Evolutionary conservation across 2,329 filamentous ascomycete species (phyloP).

Genomic region (Fusarium circinatum): DNA sequence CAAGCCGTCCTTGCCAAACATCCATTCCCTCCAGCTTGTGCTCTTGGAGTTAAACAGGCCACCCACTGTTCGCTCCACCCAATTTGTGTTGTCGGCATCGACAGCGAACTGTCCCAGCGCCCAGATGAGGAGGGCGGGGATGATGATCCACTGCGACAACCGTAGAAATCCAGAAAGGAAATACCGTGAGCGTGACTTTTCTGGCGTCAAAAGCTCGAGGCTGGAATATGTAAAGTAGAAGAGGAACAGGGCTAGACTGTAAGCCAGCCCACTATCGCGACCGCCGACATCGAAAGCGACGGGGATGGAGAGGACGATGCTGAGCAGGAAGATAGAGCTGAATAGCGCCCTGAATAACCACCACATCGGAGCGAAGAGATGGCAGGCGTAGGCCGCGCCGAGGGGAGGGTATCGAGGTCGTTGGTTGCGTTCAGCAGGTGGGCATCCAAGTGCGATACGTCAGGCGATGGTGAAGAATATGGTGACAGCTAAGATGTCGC

Average conservation of each 20-base stretch:
- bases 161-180: constrained; percentile 75
- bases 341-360: constrained; percentile 82
- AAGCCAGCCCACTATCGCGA: constrained; percentile 91
- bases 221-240: constrained; percentile 93
- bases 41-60: constrained; percentile 70
- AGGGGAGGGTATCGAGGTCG: constrained; percentile 29
- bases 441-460: constrained; percentile 31
- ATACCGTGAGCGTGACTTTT: constrained; percentile 78
- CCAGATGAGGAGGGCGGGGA: constrained; percentile 92
- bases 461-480: constrained; percentile 14
- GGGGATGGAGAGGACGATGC: constrained; percentile 94
- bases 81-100: constrained; percentile 79
- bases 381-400: constrained; percentile 45
- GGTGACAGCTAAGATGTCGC: constrained; percentile 20
- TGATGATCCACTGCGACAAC: constrained; percentile 84
- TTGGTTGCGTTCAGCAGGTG: constrained; percentile 24
- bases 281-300: constrained; percentile 98
- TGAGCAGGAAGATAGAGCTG: constrained; percentile 86
- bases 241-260: constrained; percentile 86
- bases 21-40: constrained; percentile 80
- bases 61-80: constrained; percentile 83
- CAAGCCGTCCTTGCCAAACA: constrained; percentile 87
- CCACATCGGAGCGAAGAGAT: constrained; percentile 71
- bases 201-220: constrained; percentile 83
- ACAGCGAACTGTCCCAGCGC: constrained; percentile 94